Evolutionary conservation across 2,329 filamentous ascomycete species (phyloP), one percentile per base, ranked within the genome.

Genomic region (Colletotrichum nymphaeae): DNA sequence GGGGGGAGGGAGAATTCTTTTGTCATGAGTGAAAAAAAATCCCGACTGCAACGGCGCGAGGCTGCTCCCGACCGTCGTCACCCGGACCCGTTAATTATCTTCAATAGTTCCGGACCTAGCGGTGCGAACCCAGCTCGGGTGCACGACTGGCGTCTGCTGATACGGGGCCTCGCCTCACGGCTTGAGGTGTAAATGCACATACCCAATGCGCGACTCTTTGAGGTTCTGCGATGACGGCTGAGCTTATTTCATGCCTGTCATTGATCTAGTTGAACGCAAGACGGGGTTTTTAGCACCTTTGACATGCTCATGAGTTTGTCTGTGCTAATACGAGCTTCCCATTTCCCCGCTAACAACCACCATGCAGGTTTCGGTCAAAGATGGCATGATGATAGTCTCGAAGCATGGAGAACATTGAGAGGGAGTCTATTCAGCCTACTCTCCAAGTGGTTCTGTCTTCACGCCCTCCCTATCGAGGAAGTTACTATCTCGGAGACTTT

Each of bases 51-150:
- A 52, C 64, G 53, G 42, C 59, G 53, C 53, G 42, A 64, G 66
- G 59, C 66, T 69, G 58, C 59, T 69, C 66, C 58, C 69, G 69
- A 65, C 55, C 69, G 37, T 64, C 22, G 30, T 64, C 22, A 19
- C 49, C 32, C 9, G 52, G 32, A n/a, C 3, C 26, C 35, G 53
- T 24, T 53, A 14, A 4, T 35, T 63, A 28, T 19, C 32, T 30
- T 35, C 69, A 62, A 73, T 73, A 69, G 53, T 52, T 32, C 60
- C 52, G n/a, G 42, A 14, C 8, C 37, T 28, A 59, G 46, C 42
- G n/a, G 62, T 28, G 64, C 28, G 12, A 37, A 19, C 26, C 12
- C 59, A 16, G 28, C 19, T 42, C 37, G 16, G 37, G 37, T 42
- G 37, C 37, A 42, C 24, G 59, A 24, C 26, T 24, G 60, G 46